Evolutionary conservation across 2,329 filamentous ascomycete genomes (phyloP).

Genomic region (Exophiala alcalophila): DNA sequence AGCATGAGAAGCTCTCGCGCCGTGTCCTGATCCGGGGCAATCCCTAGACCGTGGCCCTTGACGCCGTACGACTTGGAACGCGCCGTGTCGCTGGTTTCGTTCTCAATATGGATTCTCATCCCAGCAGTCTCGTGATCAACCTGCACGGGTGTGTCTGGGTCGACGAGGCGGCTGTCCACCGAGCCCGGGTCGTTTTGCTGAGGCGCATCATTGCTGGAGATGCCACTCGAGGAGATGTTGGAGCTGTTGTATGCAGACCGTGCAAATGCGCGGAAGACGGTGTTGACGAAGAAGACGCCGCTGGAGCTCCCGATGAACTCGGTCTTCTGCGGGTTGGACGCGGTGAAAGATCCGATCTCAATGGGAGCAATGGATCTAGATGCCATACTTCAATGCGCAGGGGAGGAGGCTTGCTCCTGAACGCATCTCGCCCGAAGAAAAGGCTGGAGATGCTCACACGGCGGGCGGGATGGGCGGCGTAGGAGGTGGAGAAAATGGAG

Average conservation of each 20-base stretch:
- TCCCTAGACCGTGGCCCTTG: constrained; percentile 28
- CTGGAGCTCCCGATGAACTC: constrained; percentile 53
- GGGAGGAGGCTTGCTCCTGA: neutral
- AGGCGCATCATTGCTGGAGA: constrained; percentile 13
- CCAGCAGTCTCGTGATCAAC: neutral
- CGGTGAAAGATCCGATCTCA: constrained; percentile 39
- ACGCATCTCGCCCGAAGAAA: no score
- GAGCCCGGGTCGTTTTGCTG: constrained; percentile 7
- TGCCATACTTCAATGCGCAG: constrained; percentile 7
- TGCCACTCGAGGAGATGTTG: neutral
- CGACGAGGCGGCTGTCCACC: constrained; percentile 13
- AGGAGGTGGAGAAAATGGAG: no score
- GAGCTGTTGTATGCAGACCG: constrained; percentile 30
- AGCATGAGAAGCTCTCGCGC: constrained; percentile 44
- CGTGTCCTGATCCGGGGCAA: constrained; percentile 32
- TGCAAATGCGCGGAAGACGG: constrained; percentile 50
- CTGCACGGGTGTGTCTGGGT: constrained; percentile 10
- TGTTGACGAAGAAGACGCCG: constrained; percentile 53
- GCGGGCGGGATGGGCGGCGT: no score
- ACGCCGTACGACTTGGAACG: constrained; percentile 10
- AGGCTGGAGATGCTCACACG: neutral
- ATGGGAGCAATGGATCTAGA: constrained; percentile 12
- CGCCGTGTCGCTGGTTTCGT: neutral
- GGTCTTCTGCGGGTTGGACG: constrained; percentile 42
- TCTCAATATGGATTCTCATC: constrained; percentile 9